Conservation (phyloP, 768 basidiomycete species). For the Amanita pallidorosea region DNA sequence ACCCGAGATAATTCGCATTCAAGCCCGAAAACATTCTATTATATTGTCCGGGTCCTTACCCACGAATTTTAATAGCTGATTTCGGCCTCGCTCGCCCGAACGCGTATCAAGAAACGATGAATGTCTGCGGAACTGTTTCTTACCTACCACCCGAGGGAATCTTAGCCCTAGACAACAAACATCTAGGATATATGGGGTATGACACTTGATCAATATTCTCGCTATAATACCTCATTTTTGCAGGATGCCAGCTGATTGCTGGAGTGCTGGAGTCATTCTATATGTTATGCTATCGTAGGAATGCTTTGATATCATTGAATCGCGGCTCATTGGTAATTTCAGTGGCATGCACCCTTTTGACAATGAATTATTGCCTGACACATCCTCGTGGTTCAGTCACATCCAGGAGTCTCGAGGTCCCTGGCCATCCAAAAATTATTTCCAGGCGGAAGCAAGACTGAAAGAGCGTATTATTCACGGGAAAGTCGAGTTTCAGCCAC, state of each 20-base stretch:
- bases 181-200: constrained; percentile 55
- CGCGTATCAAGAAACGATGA: constrained; percentile 73
- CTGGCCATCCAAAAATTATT: constrained; percentile 31
- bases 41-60: constrained; percentile 71
- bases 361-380: constrained; percentile 28
- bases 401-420: constrained; percentile 23
- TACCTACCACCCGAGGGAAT: constrained; percentile 84
- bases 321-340: not conserved
- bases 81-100: constrained; percentile 77
- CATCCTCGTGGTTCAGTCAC: constrained; percentile 27
- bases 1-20: not conserved
- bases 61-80: constrained; percentile 77
- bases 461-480: constrained; percentile 64
- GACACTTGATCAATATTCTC: not conserved
- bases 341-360: constrained; percentile 79
- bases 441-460: constrained; percentile 44
- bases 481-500: constrained; percentile 40
- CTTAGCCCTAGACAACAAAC: constrained; percentile 63
- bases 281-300: constrained; percentile 80
- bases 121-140: constrained; percentile 81
- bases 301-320: not conserved
- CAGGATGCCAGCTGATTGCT: constrained; percentile 86
- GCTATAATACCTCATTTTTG: not conserved
- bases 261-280: constrained; percentile 76
- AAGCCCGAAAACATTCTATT: constrained; percentile 82